These are phyloP conservation scores for Thraustochytrium striatum DNA, from an alignment of 352 stramenopile species.

Conservation along the genomic window DNA sequence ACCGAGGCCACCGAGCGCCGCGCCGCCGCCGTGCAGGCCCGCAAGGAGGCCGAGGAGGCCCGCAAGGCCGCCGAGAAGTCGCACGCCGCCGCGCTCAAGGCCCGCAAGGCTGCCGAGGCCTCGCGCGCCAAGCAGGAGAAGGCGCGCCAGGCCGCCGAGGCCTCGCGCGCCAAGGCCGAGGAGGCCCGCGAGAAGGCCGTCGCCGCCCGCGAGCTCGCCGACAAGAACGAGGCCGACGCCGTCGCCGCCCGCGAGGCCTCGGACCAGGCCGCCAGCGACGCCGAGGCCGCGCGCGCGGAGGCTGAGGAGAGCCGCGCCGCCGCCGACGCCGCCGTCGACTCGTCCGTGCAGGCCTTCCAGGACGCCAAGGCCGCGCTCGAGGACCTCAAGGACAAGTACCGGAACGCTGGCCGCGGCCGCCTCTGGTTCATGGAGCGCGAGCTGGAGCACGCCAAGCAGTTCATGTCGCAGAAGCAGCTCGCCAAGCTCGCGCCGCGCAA, in stretches of 20 bases:
- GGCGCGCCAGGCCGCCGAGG: constrained; percentile 17
- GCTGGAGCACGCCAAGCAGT: constrained; percentile 11
- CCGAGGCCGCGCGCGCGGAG: neutral
- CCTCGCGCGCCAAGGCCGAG: constrained; percentile 21
- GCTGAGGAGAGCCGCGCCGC: neutral
- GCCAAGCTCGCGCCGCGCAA: neutral
- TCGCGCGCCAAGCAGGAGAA: constrained; percentile 16
- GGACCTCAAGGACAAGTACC: neutral
- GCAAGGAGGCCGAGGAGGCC: constrained; percentile 16
- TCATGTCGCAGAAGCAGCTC: neutral
- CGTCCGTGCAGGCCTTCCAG: neutral
- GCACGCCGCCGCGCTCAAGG: constrained; percentile 24
- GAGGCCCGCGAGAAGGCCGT: neutral
- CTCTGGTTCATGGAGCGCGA: constrained; percentile 8
- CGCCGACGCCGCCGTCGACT: constrained; percentile 22
- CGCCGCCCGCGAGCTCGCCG: neutral
- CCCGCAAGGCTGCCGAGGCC: constrained; percentile 24
- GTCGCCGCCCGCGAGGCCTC: neutral
- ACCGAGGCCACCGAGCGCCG: neutral
- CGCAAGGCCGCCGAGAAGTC: constrained; percentile 12
- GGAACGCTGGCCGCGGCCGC: neutral
- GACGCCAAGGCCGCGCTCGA: neutral
- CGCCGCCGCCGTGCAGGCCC: constrained; percentile 4
- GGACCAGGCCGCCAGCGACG: neutral
- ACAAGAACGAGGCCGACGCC: constrained; percentile 9